Base-by-base conservation (phyloP, 202 grass and related monocot species). In the Carex arenaria region DNA sequence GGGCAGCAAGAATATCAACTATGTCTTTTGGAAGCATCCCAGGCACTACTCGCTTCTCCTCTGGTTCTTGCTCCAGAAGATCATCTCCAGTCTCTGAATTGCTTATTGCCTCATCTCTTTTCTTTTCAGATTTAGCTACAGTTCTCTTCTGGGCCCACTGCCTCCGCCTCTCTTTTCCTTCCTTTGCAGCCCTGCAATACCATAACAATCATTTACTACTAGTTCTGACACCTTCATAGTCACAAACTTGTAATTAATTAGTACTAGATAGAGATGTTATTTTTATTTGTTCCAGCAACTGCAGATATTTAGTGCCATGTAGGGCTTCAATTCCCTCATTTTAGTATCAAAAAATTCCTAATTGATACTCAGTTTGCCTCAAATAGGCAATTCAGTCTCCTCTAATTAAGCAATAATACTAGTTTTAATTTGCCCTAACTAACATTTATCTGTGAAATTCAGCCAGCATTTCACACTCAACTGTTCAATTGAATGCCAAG, bases 11-110 rank as follows among this genome's bases (percentile, higher is more conserved):
- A 82, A 90, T 84, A 83, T 92, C 88, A 20, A 99, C 87, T 42
- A 99, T 85, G 80, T 87, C 84, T 64, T 59, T 91, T 34, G 96
- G 91, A 57, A 99, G 96, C 91, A 93, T 95, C 68, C 91, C 93
- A 78, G 85, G 86, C 28, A 91, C 81, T 5, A 72, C 49, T 45
- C 70, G 59, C 3, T 75, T 52, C 43, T 82, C 80, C 80, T 68
- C 80, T 23, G 3, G 64, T 82, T 94, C 83, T 43, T 94, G 80
- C 31, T 80, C 67, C 61, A 61, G 85, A 70, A 88, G 83, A 52
- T 80, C 66, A n/a, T 83, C 86, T 57, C 74, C 85, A 30, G 51
- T 26, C 64, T 80, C 71, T 60, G 68, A 23, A 38, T 36, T 86
- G 88, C 88, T 57, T 83, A 72, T 67, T 55, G 84, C 45, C 38